phyloP scores from a whole-genome alignment of 2,329 filamentous ascomycete species.

The Pestalotiopsis sp. region DNA sequence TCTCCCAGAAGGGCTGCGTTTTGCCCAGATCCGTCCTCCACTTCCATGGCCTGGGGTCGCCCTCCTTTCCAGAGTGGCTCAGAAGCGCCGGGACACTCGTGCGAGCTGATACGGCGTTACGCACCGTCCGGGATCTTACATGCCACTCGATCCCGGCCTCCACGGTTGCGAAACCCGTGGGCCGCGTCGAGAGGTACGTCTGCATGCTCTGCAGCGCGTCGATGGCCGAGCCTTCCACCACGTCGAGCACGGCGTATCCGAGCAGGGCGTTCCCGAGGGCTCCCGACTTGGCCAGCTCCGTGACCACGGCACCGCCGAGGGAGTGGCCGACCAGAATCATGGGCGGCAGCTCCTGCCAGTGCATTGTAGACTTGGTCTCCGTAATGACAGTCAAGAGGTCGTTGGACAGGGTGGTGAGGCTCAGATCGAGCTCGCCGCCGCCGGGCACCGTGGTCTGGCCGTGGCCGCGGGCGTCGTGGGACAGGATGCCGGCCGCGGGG shows the following conservation, averaged over 20 bases:
- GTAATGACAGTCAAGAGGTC: constrained; percentile 74
- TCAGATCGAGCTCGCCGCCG: constrained; percentile 61
- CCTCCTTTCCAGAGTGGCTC: constrained; percentile 27
- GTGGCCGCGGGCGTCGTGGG: constrained; percentile 84
- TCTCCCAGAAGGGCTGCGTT: constrained; percentile 91
- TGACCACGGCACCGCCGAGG: constrained; percentile 88
- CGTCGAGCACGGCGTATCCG: constrained; percentile 88
- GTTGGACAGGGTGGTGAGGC: constrained; percentile 69
- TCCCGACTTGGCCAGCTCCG: constrained; percentile 73
- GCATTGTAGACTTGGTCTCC: constrained; percentile 68
- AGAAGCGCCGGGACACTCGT: constrained; percentile 86
- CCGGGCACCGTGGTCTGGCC: constrained; percentile 65
- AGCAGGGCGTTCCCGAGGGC: constrained; percentile 70
- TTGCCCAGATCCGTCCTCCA: constrained; percentile 85
- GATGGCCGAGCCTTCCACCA: constrained; percentile 94
- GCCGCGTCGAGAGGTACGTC: constrained; percentile 82
- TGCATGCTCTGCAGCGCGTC: constrained; percentile 95
- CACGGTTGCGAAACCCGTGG: constrained; percentile 75
- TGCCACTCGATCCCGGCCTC: constrained; percentile 92
- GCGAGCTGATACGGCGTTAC: constrained; percentile 80
- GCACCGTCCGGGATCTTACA: constrained; percentile 81
- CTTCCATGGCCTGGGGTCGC: constrained; percentile 60
- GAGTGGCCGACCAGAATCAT: constrained; percentile 88
- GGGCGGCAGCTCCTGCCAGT: constrained; percentile 74
- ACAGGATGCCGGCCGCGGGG: constrained; percentile 81